Evolutionary conservation across 148 eudicot species (phyloP).

Genomic region (Nepenthes gracilis): DNA sequence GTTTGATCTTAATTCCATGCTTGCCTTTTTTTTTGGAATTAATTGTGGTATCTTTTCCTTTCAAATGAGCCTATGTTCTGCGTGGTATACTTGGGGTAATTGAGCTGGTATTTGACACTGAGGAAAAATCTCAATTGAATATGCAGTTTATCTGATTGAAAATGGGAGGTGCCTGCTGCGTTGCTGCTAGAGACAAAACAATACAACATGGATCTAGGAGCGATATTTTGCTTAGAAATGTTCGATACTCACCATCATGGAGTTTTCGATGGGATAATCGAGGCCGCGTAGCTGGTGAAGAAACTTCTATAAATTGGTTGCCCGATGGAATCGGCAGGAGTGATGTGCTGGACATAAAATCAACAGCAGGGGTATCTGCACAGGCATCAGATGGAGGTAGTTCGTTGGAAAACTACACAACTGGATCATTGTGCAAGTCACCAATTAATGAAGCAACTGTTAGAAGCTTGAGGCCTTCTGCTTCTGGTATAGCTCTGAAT

Average conservation of each 20-base stretch:
- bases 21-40: no score
- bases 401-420: slow-evolving; percentile 52
- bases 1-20: no score
- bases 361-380: slow-evolving; percentile 49
- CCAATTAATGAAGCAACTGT: slow-evolving; percentile 37
- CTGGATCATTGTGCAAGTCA: slow-evolving; percentile 51
- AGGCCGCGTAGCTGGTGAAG: slow-evolving; percentile 89
- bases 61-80: no score
- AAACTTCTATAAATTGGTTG: slow-evolving; percentile 47
- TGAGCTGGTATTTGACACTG: no score
- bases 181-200: slow-evolving; percentile 75
- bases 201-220: slow-evolving; percentile 47
- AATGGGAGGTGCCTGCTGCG: slow-evolving; percentile 97
- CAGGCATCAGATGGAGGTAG: slow-evolving; percentile 81
- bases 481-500: slow-evolving; percentile 37
- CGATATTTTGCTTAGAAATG: slow-evolving; percentile 53
- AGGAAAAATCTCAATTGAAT: background rate
- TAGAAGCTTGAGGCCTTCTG: slow-evolving; percentile 27
- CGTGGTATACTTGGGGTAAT: no score
- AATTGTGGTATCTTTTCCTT: no score
- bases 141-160: slow-evolving; percentile 20
- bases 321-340: slow-evolving; percentile 47
- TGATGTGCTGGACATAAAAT: slow-evolving; percentile 53
- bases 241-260: slow-evolving; percentile 83
- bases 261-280: slow-evolving; percentile 96